Conservation (phyloP, 2,329 filamentous ascomycete genomes). For the Alternaria incomplexa region DNA sequence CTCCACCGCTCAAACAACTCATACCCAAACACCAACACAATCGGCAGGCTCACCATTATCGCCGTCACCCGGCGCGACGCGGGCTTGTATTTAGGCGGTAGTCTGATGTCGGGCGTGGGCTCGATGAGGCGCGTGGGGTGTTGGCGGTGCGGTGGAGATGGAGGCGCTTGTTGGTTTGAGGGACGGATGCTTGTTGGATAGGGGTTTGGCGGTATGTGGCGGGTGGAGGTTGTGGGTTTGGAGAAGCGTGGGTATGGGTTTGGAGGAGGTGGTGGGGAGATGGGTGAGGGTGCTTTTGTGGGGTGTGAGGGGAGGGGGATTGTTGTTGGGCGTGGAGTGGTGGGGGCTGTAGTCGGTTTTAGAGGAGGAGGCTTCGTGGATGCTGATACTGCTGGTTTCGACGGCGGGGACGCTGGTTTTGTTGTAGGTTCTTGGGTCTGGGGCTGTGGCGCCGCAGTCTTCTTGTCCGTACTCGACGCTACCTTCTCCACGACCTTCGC, state of each 20-base stretch:
- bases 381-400: neutral
- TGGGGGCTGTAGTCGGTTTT: neutral
- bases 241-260: neutral
- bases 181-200: slow-evolving; percentile 4
- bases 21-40: slow-evolving; percentile 42
- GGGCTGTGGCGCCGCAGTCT: neutral
- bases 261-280: neutral
- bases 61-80: slow-evolving; percentile 38
- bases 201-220: slow-evolving; percentile 7
- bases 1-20: slow-evolving; percentile 39
- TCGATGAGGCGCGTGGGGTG: slow-evolving; percentile 23
- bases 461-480: neutral
- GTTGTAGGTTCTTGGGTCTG: neutral
- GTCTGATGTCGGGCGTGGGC: slow-evolving; percentile 22
- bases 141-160: neutral
- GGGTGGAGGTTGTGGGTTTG: slow-evolving; percentile 4
- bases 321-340: slow-evolving; percentile 20
- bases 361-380: neutral
- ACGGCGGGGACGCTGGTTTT: slow-evolving; percentile 18
- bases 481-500: neutral
- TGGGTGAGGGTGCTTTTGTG: slow-evolving; percentile 16
- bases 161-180: neutral
- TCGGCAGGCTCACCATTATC: slow-evolving; percentile 45
- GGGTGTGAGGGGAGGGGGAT: slow-evolving; percentile 33
- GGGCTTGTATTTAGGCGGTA: slow-evolving; percentile 42